A percentile compares a stretch with the other conserved stretches of the same genome.
Conservation (phyloP, 345 rosid species). For the Mercurialis annua region DNA sequence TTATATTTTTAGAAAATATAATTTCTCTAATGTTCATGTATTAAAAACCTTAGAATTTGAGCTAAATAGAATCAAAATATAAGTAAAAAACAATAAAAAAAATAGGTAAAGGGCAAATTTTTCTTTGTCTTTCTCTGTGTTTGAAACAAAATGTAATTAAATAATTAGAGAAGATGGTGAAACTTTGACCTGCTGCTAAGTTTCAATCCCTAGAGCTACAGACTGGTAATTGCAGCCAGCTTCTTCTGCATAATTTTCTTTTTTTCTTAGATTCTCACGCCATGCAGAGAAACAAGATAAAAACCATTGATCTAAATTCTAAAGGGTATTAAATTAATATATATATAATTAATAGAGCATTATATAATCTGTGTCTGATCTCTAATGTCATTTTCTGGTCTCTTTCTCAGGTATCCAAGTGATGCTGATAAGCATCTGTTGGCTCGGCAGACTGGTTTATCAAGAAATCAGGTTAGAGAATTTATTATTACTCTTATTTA, state of each 20-base stretch:
- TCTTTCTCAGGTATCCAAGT: constrained; percentile 98
- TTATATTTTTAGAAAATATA: too few relatives aligned
- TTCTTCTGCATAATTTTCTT: constrained; percentile 15
- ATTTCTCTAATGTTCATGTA: too few relatives aligned
- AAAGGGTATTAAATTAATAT: constrained; percentile 4
- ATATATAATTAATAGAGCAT: too few relatives aligned
- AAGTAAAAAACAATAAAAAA: too few relatives aligned
- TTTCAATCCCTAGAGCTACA: constrained; percentile 17
- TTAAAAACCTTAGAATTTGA: too few relatives aligned
- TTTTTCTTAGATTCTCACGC: constrained; percentile 72
- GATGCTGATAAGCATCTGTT: constrained; percentile 99
- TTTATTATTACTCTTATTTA: not conserved
- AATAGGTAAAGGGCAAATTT: constrained; percentile 18
- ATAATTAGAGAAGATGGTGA: not conserved
- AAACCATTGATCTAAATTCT: constrained; percentile 18
- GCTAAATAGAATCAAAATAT: too few relatives aligned
- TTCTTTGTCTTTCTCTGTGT: constrained; percentile 20
- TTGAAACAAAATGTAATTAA: not conserved
- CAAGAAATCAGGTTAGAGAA: constrained; percentile 83
- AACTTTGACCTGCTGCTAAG: not conserved
- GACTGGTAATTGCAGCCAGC: constrained; percentile 11
- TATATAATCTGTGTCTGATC: constrained; percentile 31
- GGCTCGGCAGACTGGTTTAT: constrained; percentile 98
- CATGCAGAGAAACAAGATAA: constrained; percentile 41
- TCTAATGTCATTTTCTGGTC: constrained; percentile 80